Percentiles rank a stretch among this genome's conserved stretches.
phyloP scores from a whole-genome alignment of 192 early-diverging fungal species.

The Kickxella alabastrina region DNA sequence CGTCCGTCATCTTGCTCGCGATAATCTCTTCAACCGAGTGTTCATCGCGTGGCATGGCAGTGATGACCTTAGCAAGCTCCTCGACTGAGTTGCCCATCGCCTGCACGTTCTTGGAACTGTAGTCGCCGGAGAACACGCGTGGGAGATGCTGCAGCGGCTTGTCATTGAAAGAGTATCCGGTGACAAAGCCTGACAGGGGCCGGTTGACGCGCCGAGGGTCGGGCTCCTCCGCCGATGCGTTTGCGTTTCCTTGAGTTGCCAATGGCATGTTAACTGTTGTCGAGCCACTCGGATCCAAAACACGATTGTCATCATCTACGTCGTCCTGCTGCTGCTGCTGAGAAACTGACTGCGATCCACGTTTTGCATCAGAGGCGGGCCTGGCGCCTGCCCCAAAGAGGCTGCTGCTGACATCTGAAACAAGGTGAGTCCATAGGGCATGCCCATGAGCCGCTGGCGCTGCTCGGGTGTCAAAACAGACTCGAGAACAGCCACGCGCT shows the following conservation, averaged over 20 bases:
- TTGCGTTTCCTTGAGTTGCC: too few species aligned
- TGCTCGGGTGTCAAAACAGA: conserved; percentile 25
- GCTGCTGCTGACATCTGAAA: too few species aligned
- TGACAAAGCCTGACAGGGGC: conserved; percentile 38
- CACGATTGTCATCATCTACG: too few species aligned
- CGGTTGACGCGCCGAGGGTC: conserved; percentile 9
- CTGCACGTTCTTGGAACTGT: conserved; percentile 24
- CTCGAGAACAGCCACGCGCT: conserved; percentile 28
- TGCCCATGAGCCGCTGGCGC: conserved; percentile 12
- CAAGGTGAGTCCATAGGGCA: conserved; percentile 11
- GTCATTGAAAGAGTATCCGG: conserved; percentile 27
- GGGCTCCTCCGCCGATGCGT: not conserved
- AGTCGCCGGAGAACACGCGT: conserved; percentile 49
- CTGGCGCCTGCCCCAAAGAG: too few species aligned
- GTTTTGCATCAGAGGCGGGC: too few species aligned
- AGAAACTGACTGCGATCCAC: too few species aligned
- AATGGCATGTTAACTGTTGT: too few species aligned
- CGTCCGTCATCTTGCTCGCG: conserved; percentile 20
- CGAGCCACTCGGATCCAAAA: too few species aligned
- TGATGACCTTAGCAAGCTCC: conserved; percentile 24
- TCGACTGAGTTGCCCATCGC: conserved; percentile 42
- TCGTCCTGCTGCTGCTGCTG: too few species aligned
- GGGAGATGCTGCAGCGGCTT: conserved; percentile 39
- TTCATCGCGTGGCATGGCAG: conserved; percentile 24
- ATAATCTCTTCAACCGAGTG: conserved; percentile 44